Conservation (phyloP, 768 basidiomycete genomes). For the Lepiota venenata region DNA sequence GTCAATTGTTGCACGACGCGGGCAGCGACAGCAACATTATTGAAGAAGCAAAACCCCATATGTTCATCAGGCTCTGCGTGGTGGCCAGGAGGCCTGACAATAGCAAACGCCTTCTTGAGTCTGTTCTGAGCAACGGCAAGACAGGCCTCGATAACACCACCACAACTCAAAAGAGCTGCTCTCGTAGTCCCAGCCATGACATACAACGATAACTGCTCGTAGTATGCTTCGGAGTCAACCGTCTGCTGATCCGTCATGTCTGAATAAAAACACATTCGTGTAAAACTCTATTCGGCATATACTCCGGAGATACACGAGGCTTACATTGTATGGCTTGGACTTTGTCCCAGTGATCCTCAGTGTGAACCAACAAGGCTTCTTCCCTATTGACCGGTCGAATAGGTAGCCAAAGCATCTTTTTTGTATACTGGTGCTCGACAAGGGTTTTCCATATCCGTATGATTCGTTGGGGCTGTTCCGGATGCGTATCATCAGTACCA, state of each 20-base stretch:
- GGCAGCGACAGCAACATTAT: slow-evolving; percentile 94
- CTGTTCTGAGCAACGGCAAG: slow-evolving; percentile 79
- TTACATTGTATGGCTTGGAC: slow-evolving; percentile 79
- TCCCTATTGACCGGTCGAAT: slow-evolving; percentile 70
- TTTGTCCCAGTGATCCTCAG: slow-evolving; percentile 89
- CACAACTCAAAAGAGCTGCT: slow-evolving; percentile 86
- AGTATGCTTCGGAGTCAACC: slow-evolving; percentile 72
- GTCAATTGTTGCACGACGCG: slow-evolving; percentile 74
- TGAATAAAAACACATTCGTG: slow-evolving; percentile 24
- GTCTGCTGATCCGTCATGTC: slow-evolving; percentile 77
- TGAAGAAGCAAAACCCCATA: slow-evolving; percentile 99
- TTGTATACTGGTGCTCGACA: slow-evolving; percentile 50
- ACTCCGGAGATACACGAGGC: slow-evolving; percentile 25
- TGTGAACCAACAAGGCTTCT: slow-evolving; percentile 89
- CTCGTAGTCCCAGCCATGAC: slow-evolving; percentile 82
- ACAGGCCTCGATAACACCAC: slow-evolving; percentile 90
- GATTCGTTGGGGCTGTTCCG: slow-evolving; percentile 86
- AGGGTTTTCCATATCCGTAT: slow-evolving; percentile 68
- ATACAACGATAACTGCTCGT: slow-evolving; percentile 91
- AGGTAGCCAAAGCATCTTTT: slow-evolving; percentile 74
- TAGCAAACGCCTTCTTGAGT: slow-evolving; percentile 86
- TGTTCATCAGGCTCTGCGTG: slow-evolving; percentile 98
- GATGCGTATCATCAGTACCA: slow-evolving; percentile 31
- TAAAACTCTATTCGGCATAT: slow-evolving; percentile 12
- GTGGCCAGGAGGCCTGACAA: slow-evolving; percentile 96